Conservation (phyloP, 1,284 basidiomycete genomes). For the Austroboletus niveus region DNA sequence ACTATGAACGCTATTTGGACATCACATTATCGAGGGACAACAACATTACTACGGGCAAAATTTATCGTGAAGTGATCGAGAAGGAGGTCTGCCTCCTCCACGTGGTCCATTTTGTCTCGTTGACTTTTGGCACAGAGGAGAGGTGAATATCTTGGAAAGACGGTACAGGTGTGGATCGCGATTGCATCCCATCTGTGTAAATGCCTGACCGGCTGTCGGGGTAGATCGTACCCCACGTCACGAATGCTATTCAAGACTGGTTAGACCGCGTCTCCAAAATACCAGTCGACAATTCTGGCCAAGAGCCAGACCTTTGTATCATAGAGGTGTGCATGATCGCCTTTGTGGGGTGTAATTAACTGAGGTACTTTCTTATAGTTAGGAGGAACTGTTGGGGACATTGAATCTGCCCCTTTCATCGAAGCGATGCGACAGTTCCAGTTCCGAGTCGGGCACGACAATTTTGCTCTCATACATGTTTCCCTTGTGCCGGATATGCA, state of each 20-base stretch:
- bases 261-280: conserved; percentile 93
- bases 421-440: conserved; percentile 99
- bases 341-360: background rate
- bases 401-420: conserved; percentile 95
- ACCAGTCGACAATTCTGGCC: conserved; percentile 92
- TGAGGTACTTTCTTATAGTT: conserved; percentile 50
- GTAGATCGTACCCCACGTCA: conserved; percentile 96
- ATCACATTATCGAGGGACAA: conserved; percentile 94
- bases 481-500: conserved; percentile 98
- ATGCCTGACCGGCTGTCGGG: conserved; percentile 5
- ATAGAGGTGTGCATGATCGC: conserved; percentile 65
- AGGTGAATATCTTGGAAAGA: conserved; percentile 98
- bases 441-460: conserved; percentile 95
- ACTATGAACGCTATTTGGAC: conserved; percentile 97
- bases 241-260: conserved; percentile 98
- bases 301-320: conserved; percentile 96
- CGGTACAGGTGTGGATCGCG: conserved; percentile 69
- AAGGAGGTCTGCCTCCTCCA: conserved; percentile 72
- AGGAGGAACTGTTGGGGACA: conserved; percentile 95
- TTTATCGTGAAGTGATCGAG: conserved; percentile 96
- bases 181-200: background rate
- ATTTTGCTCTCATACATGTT: conserved; percentile 97
- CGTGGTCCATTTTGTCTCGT: conserved; percentile 9
- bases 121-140: conserved; percentile 58
- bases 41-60: conserved; percentile 99